Evolutionary conservation across 2,329 filamentous ascomycete species (phyloP).

Genomic region (Paracamarosporium sp.): DNA sequence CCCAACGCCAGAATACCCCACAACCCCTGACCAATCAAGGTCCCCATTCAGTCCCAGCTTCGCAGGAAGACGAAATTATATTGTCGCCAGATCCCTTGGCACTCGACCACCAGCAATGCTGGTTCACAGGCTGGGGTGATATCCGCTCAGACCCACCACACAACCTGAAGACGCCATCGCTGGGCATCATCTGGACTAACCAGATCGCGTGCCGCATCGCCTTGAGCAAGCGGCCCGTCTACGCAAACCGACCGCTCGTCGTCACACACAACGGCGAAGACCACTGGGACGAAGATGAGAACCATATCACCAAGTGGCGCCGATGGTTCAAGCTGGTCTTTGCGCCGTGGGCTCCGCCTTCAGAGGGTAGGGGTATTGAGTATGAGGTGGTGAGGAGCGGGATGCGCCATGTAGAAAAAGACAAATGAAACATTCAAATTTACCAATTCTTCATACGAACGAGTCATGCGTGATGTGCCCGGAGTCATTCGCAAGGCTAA

Average conservation of each 20-base stretch:
- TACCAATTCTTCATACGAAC: not conserved
- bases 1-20: conserved; percentile 19
- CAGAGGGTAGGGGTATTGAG: conserved; percentile 63
- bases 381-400: conserved; percentile 68
- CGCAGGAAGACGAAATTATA: conserved; percentile 32
- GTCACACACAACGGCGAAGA: conserved; percentile 44
- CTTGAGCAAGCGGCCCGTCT: conserved; percentile 73
- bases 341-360: conserved; percentile 73
- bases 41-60: conserved; percentile 10
- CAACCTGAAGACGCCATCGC: conserved; percentile 77
- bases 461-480: not conserved
- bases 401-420: conserved; percentile 28
- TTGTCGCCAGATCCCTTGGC: conserved; percentile 65
- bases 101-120: conserved; percentile 88
- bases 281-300: conserved; percentile 49
- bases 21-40: conserved; percentile 15
- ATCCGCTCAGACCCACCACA: conserved; percentile 37
- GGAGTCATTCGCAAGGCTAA: not conserved
- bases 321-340: conserved; percentile 91
- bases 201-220: conserved; percentile 85
- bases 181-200: conserved; percentile 90
- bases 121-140: conserved; percentile 96
- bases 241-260: conserved; percentile 36
- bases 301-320: conserved; percentile 66
- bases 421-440: conserved; percentile 1